Evolutionary conservation across 1,139 yeast species (phyloP).

Genomic region (Zhuliangozyma parablackwelliae): DNA sequence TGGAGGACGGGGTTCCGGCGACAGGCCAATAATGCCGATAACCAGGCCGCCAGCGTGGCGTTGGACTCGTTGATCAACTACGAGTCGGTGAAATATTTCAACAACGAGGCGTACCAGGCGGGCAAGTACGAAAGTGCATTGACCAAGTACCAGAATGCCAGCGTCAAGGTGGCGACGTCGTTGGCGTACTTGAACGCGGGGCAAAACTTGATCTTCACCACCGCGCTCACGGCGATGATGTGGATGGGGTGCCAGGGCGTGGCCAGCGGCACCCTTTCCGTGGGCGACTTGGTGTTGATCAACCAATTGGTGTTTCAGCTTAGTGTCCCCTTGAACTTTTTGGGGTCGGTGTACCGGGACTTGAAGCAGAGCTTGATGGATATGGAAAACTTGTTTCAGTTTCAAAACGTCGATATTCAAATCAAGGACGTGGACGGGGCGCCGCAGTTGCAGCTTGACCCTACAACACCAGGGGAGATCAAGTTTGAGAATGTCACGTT

Average conservation of each 20-base stretch:
- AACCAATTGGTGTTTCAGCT: slow-evolving; percentile 95
- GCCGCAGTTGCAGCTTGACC: slow-evolving; percentile 48
- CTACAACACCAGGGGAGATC: slow-evolving; percentile 62
- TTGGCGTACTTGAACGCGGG: slow-evolving; percentile 88
- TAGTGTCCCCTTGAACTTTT: slow-evolving; percentile 87
- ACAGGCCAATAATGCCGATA: slow-evolving; percentile 90
- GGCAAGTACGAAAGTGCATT: slow-evolving; percentile 78
- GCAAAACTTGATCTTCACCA: slow-evolving; percentile 84
- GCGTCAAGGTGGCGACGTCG: slow-evolving; percentile 88
- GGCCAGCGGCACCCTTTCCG: slow-evolving; percentile 73
- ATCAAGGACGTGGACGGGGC: slow-evolving; percentile 63
- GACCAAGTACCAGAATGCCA: slow-evolving; percentile 70
- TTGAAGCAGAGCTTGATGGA: slow-evolving; percentile 86
- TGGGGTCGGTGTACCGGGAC: slow-evolving; percentile 94
- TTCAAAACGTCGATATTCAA: slow-evolving; percentile 69
- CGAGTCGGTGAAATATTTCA: slow-evolving; percentile 92
- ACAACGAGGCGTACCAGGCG: slow-evolving; percentile 79
- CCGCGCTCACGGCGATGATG: slow-evolving; percentile 96
- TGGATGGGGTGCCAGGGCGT: slow-evolving; percentile 98
- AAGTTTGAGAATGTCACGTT: slow-evolving; percentile 87
- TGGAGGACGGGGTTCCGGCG: slow-evolving; percentile 95
- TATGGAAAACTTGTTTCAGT: slow-evolving; percentile 85
- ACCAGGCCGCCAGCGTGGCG: slow-evolving; percentile 90
- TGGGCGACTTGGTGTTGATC: slow-evolving; percentile 93
- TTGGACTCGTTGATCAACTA: slow-evolving; percentile 89